These are phyloP conservation scores for Collybia nuda DNA, from an alignment of 768 basidiomycete genomes.

Conservation along the genomic window DNA sequence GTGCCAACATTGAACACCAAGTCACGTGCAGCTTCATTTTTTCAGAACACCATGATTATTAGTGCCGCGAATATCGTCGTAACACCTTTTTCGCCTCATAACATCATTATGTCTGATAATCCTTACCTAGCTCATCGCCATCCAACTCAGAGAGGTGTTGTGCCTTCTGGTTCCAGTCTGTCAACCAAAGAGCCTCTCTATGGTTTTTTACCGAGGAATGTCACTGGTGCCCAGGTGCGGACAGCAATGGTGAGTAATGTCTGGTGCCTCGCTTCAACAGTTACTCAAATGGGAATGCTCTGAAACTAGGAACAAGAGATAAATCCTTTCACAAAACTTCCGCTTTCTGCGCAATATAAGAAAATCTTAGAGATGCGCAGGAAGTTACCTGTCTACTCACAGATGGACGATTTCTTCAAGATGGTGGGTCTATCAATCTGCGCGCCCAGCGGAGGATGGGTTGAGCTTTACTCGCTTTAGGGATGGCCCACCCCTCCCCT, in stretches of 20 bases:
- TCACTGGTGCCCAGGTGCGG: slow-evolving; percentile 63
- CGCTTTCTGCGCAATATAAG: slow-evolving; percentile 76
- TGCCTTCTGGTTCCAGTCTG: slow-evolving; percentile 11
- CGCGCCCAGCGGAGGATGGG: slow-evolving; percentile 33
- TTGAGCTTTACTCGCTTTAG: slow-evolving; percentile 45
- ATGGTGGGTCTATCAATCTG: slow-evolving; percentile 58
- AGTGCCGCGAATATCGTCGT: no score
- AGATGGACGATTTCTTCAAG: slow-evolving; percentile 91
- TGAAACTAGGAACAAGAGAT: slow-evolving; percentile 63
- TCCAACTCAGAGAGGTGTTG: slow-evolving; percentile 31
- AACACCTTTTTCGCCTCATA: no score
- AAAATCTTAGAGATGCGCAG: slow-evolving; percentile 85
- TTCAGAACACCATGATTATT: no score
- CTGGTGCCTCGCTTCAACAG: not conserved
- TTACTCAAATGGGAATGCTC: slow-evolving; percentile 9
- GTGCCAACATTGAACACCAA: no score
- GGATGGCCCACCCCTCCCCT: slow-evolving; percentile 31
- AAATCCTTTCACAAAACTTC: slow-evolving; percentile 87
- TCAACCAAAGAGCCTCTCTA: slow-evolving; percentile 58
- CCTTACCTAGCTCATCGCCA: slow-evolving; percentile 52
- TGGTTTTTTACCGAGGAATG: slow-evolving; percentile 72
- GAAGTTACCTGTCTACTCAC: slow-evolving; percentile 86
- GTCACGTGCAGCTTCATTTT: no score
- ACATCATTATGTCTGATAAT: slow-evolving; percentile 31
- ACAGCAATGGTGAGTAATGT: slow-evolving; percentile 61